A percentile compares a stretch with the other conserved stretches of the same genome.
Evolutionary conservation across 371 early-diverging fungal species (phyloP).

Genomic region (Saksenaea vasiformis): DNA sequence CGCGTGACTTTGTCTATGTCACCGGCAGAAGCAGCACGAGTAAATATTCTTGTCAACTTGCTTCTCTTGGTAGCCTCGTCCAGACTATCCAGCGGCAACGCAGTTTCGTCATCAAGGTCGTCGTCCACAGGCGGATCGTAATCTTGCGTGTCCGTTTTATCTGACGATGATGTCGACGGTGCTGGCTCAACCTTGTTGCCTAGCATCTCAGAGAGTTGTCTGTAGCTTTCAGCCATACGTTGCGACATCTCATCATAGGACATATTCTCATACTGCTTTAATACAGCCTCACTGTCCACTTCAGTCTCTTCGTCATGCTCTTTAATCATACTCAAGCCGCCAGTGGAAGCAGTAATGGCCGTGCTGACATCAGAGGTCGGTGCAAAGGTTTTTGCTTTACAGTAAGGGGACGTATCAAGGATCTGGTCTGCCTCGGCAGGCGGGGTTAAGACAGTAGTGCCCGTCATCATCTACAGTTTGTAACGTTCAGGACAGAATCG

Average conservation of each 20-base stretch:
- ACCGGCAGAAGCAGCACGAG: conserved; percentile 77
- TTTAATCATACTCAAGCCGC: conserved; percentile 23
- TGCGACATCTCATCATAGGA: conserved; percentile 43
- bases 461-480: conserved; percentile 14
- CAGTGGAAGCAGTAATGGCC: conserved; percentile 5
- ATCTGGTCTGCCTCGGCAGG: conserved; percentile 13
- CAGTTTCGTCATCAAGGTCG: conserved; percentile 9
- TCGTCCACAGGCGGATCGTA: conserved; percentile 16
- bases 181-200: conserved; percentile 30
- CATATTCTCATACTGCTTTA: conserved; percentile 49
- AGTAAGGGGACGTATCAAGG: conserved; percentile 16
- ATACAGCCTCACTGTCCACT: conserved; percentile 9
- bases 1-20: conserved; percentile 89
- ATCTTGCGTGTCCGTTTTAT: conserved; percentile 14
- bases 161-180: conserved; percentile 19
- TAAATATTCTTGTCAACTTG: conserved; percentile 51
- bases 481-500: not conserved
- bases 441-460: conserved; percentile 20
- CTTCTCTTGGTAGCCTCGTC: conserved; percentile 47
- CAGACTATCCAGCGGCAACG: conserved; percentile 14
- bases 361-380: not conserved
- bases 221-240: conserved; percentile 44
- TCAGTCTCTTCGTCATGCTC: conserved; percentile 24
- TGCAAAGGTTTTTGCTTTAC: conserved; percentile 9
- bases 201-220: conserved; percentile 36